Evolutionary conservation across 2,329 filamentous ascomycete species (phyloP).

Genomic region (Alternaria sp.): DNA sequence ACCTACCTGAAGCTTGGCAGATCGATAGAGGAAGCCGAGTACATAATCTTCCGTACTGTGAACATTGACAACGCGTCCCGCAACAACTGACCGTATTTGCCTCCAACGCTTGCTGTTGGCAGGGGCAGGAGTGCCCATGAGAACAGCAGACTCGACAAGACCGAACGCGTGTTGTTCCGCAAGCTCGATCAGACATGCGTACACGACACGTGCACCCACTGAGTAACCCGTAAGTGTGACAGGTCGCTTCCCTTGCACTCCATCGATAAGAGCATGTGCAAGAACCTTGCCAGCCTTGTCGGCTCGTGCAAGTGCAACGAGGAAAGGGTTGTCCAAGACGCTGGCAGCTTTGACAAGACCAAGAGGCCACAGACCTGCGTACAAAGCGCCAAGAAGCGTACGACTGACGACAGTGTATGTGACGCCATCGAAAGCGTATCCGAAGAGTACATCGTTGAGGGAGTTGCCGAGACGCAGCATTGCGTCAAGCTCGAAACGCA

Average conservation of each 20-base stretch:
- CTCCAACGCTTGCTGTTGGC: slow-evolving; percentile 75
- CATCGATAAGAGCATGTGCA: slow-evolving; percentile 80
- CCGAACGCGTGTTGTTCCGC: slow-evolving; percentile 82
- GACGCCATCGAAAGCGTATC: slow-evolving; percentile 76
- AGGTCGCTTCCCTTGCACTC: slow-evolving; percentile 78
- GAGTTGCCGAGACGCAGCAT: slow-evolving; percentile 78
- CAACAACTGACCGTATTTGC: slow-evolving; percentile 76
- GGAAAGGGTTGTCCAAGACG: slow-evolving; percentile 81
- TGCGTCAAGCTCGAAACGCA: slow-evolving; percentile 81
- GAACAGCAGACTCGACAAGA: slow-evolving; percentile 78
- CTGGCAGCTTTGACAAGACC: slow-evolving; percentile 55
- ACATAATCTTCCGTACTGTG: slow-evolving; percentile 87
- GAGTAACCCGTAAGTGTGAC: slow-evolving; percentile 84
- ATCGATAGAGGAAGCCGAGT: slow-evolving; percentile 83
- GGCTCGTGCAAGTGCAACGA: slow-evolving; percentile 73
- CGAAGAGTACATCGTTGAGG: slow-evolving; percentile 77
- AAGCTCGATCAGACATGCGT: slow-evolving; percentile 76
- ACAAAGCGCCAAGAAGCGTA: slow-evolving; percentile 54
- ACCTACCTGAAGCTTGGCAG: slow-evolving; percentile 79
- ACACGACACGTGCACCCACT: slow-evolving; percentile 79
- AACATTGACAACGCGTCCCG: slow-evolving; percentile 82
- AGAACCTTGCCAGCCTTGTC: slow-evolving; percentile 81
- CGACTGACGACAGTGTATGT: slow-evolving; percentile 74
- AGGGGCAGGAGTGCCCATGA: slow-evolving; percentile 82
- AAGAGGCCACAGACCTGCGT: slow-evolving; percentile 56